Base-by-base conservation (phyloP, 2,329 filamentous ascomycete species). In the Calonectria henricotiae region DNA sequence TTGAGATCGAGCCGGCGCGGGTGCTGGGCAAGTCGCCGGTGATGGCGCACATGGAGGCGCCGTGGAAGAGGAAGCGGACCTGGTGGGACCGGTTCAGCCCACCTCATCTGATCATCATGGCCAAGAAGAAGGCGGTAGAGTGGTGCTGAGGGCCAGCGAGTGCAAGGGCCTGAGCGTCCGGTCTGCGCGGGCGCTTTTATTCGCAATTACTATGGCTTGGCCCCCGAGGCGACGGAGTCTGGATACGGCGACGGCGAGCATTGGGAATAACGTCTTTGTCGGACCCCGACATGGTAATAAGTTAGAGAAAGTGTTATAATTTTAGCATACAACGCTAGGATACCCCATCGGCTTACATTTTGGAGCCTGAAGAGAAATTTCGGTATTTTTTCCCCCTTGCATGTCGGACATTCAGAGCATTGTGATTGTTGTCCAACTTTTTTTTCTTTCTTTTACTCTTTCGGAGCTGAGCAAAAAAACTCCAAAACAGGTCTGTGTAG, bases 1-100 rank as follows among this genome's bases (percentile, higher is more conserved):
- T 69, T 25, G 67, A 69, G 44, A 69, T 69, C 25, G 67, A 69
- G 62, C 67, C 67, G 37, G 62, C 67, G 9, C 54, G 67, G 46
- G 55, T 55, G 17, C 44, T 62, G 9, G 55, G 54, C 12, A 65
- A 61, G n/a, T 32, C 47, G 23, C 55, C 62, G 15, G 37, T 49
- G 27, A 25, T 27, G 15, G 37, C 20, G 12, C 51, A 44, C 27
- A 54, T 43, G 27, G 62, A 37, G 15, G 39, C 61, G 27, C 44
- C 39, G 17, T 65, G 67, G 67, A 69, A 62, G 67, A 62, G 46
- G 27, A 69, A 58, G 30, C 37, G 55, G 46, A 51, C 67, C 15
- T 65, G 62, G 62, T 69, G 67, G 67, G 62, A 69, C 37, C 62
- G 67, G 37, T 65, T 69, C 37, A 69, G 67, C 67, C 67, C 67